phyloP scores from a whole-genome alignment of 768 basidiomycete genomes.

The Pisolithus orientalis region DNA sequence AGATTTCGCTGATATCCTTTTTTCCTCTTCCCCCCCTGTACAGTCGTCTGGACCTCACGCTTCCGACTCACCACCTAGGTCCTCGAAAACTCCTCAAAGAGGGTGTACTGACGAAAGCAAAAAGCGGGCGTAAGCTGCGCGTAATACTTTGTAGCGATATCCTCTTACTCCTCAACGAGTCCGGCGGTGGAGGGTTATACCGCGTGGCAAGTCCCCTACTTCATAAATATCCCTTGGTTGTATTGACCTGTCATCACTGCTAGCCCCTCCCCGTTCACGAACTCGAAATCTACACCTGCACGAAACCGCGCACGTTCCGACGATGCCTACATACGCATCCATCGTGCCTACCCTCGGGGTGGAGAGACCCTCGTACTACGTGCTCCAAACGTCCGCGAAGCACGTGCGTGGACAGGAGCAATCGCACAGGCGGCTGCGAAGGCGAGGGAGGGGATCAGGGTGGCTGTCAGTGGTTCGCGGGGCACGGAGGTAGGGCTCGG shows the following conservation, averaged over 20 bases:
- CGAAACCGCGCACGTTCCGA: constrained; percentile 36
- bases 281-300: constrained; percentile 53
- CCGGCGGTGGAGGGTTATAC: constrained; percentile 39
- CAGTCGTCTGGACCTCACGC: constrained; percentile 83
- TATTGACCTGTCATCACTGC: background rate
- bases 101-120: constrained; percentile 71
- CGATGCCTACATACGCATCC: constrained; percentile 40
- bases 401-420: constrained; percentile 44
- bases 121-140: constrained; percentile 20
- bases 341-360: constrained; percentile 64
- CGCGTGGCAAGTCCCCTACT: constrained; percentile 57
- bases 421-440: constrained; percentile 23
- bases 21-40: background rate
- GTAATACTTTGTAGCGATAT: too few species aligned
- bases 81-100: constrained; percentile 72
- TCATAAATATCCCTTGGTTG: background rate
- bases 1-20: too few species aligned
- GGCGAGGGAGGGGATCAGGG: constrained; percentile 9
- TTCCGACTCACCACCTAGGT: constrained; percentile 82
- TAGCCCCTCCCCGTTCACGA: constrained; percentile 76
- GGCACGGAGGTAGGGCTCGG: too few species aligned
- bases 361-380: constrained; percentile 63
- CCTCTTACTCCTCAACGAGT: too few species aligned
- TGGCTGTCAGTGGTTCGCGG: background rate
- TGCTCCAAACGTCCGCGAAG: constrained; percentile 53